Base-by-base conservation (phyloP, 345 rosid genomes). In the Acer yangbiense region DNA sequence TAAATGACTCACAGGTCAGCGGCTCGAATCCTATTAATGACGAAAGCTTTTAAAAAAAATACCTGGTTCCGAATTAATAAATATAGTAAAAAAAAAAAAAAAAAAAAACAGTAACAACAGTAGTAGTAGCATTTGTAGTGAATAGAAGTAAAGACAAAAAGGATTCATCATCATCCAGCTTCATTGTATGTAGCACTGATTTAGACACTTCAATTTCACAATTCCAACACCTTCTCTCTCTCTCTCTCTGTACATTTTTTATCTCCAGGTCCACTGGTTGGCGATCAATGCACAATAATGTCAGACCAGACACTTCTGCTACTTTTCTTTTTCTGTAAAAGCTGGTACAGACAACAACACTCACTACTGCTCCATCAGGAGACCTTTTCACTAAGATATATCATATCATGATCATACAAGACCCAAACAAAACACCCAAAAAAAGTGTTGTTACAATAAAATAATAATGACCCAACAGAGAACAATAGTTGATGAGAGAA, bases 381-480 rank as follows among this genome's bases (percentile, higher is more conserved):
- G 57, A 23, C 39, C 21, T 16, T 32, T 71, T 54, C 1, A 32
- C 17, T 16, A 27, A 58, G 8, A 50, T 17, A 52, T 13, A 35
- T 35, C 39, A 35, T 5, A 35, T 35, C 74, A 29, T 14, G 8
- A 27, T 52, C 16, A 27, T 17, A 27, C 25, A 52, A 29, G 17
- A 16, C 2, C 48, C 17, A 6, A 35, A 4, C 39, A 0, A 35
- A 50, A 25, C 14, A 20, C 44, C 12, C 9, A 21, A 20, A 44
- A 65, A 39, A 5, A 35, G 39, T 35, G 12, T 27, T 14, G 11
- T 25, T 43, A 44, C 68, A 73, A 63, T 6, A 32, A 57, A 57
- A 44, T 44, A 73, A 44, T 44, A 73, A 52, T 62, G 23, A 71
- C 25, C 21, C 68, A 62, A 73, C 57, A 44, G 41, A 60, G 9